Conservation (phyloP, 2,329 filamentous ascomycete species). For the Pseudofabraea citricarpa region DNA sequence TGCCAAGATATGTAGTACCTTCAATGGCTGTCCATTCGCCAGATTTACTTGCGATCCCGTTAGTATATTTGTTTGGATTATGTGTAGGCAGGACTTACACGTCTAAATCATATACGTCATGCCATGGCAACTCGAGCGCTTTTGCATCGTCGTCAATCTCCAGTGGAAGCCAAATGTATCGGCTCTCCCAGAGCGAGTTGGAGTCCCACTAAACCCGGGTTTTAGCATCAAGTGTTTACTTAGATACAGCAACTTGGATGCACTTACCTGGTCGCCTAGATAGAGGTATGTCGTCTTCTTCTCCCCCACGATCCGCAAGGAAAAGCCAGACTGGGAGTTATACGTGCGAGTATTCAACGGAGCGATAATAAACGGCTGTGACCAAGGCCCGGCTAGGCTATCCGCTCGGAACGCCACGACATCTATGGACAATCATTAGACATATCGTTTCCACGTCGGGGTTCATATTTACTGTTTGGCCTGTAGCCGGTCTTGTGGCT, state of each 20-base stretch:
- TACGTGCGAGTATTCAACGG: conserved; percentile 46
- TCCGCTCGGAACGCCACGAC: conserved; percentile 52
- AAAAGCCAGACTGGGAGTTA: conserved; percentile 48
- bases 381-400: conserved; percentile 45
- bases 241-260: too few relatives aligned
- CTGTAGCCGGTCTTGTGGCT: conserved; percentile 59
- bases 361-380: conserved; percentile 47
- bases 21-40: conserved; percentile 37
- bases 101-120: conserved; percentile 52
- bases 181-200: conserved; percentile 50
- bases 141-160: conserved; percentile 47
- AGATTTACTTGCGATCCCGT: conserved; percentile 29
- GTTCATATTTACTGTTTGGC: conserved; percentile 41
- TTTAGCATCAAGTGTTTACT: conserved; percentile 26
- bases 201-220: conserved; percentile 51
- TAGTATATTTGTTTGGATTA: background rate
- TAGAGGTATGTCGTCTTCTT: conserved; percentile 47
- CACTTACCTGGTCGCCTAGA: background rate
- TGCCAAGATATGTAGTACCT: conserved; percentile 42
- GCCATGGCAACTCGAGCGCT: conserved; percentile 43
- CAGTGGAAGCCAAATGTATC: conserved; percentile 53
- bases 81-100: conserved; percentile 25
- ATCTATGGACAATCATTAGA: conserved; percentile 25
- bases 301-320: conserved; percentile 40
- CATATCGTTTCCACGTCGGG: background rate